Conservation (phyloP, 106 monocot species). For the Dactylorhiza incarnata region DNA sequence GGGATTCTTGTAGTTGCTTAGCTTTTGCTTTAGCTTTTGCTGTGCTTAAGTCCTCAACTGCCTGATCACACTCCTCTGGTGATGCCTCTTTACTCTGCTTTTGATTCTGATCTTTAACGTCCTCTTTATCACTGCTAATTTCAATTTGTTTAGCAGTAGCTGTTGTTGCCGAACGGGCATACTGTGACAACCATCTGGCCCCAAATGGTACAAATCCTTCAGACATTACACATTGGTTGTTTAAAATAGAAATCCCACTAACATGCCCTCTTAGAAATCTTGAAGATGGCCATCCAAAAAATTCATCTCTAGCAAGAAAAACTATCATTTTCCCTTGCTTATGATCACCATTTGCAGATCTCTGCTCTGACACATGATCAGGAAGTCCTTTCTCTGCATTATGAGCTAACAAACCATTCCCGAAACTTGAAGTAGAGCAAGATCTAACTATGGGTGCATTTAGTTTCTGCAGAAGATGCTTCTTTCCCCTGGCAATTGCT, state of each 20-base stretch:
- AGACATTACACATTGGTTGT: constrained; percentile 15
- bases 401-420: constrained; percentile 14
- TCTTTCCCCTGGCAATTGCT: constrained; percentile 41
- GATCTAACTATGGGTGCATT: constrained; percentile 14
- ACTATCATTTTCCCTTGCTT: background rate
- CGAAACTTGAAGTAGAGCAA: constrained; percentile 28
- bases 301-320: constrained; percentile 15
- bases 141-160: constrained; percentile 38
- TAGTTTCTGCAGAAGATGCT: constrained; percentile 34
- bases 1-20: constrained; percentile 54
- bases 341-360: constrained; percentile 2
- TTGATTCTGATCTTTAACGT: constrained; percentile 30
- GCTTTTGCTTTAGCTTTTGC: constrained; percentile 93
- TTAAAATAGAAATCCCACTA: constrained; percentile 10
- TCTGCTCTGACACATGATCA: constrained; percentile 4
- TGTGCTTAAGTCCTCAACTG: constrained; percentile 86
- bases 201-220: constrained; percentile 43
- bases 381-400: constrained; percentile 14
- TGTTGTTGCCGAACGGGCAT: constrained; percentile 38
- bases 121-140: constrained; percentile 21
- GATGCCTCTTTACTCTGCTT: constrained; percentile 76
- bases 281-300: constrained; percentile 8
- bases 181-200: constrained; percentile 38
- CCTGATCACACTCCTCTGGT: constrained; percentile 98
- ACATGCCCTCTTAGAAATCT: constrained; percentile 10